These are phyloP conservation scores for Cercospora berteroae DNA, from an alignment of 2,329 filamentous ascomycete species.

Conservation along the genomic window DNA sequence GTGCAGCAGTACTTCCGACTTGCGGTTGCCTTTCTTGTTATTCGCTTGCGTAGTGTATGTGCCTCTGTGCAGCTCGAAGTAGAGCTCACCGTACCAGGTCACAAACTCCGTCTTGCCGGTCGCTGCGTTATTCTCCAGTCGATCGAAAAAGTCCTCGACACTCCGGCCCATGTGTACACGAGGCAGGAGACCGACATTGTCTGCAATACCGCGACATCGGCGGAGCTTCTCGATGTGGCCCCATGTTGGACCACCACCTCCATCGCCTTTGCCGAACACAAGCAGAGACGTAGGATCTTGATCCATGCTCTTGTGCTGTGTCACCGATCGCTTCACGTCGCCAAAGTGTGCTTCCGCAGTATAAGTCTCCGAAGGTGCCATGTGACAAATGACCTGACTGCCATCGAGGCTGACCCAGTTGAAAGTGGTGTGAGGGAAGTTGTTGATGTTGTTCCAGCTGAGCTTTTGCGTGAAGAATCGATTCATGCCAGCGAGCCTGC, in stretches of 20 bases:
- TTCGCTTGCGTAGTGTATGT: slow-evolving; percentile 91
- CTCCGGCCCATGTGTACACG: slow-evolving; percentile 84
- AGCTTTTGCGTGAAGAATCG: slow-evolving; percentile 97
- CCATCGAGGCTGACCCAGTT: slow-evolving; percentile 97
- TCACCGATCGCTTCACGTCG: slow-evolving; percentile 83
- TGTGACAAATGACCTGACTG: slow-evolving; percentile 95
- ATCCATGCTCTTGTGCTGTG: slow-evolving; percentile 92
- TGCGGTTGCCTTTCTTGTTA: slow-evolving; percentile 93
- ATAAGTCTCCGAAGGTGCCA: slow-evolving; percentile 94
- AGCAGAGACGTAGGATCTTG: slow-evolving; percentile 87
- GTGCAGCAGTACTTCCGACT: slow-evolving; percentile 77
- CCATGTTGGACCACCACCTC: slow-evolving; percentile 91
- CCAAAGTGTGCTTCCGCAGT: slow-evolving; percentile 93
- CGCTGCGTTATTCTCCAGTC: slow-evolving; percentile 71
- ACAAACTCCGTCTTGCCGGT: slow-evolving; percentile 67
- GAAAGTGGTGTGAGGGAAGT: slow-evolving; percentile 97
- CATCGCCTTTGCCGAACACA: slow-evolving; percentile 95
- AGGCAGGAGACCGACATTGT: slow-evolving; percentile 78
- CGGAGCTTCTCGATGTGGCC: slow-evolving; percentile 93
- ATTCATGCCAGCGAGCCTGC: slow-evolving; percentile 89
- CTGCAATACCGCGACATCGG: slow-evolving; percentile 85
- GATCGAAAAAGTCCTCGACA: slow-evolving; percentile 91
- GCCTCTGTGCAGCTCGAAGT: slow-evolving; percentile 94
- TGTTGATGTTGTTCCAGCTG: slow-evolving; percentile 99
- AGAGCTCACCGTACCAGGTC: slow-evolving; percentile 97